Conservation (phyloP, 495 filamentous ascomycete species). For the Cercophora scortea region DNA sequence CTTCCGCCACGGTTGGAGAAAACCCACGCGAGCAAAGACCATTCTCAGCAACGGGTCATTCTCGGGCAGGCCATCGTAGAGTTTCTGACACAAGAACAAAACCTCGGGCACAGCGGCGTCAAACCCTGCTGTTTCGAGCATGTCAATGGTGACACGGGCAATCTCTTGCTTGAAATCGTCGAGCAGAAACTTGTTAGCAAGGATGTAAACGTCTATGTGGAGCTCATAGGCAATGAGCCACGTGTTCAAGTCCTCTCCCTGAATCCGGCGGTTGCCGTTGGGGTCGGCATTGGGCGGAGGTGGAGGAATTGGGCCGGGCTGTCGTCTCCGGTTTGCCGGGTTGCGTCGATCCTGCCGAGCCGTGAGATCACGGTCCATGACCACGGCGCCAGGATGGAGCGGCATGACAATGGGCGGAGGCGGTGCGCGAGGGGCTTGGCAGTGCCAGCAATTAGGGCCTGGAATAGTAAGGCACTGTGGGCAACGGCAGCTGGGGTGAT, state of each 20-base stretch:
- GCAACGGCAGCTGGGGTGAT: slow-evolving; percentile 36
- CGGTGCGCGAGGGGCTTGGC: slow-evolving; percentile 30
- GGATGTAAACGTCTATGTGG: slow-evolving; percentile 37
- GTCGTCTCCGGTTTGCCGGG: slow-evolving; percentile 4
- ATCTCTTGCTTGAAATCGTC: slow-evolving; percentile 35
- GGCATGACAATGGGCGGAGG: slow-evolving; percentile 19
- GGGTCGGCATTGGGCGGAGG: slow-evolving; percentile 2
- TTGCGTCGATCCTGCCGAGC: not conserved
- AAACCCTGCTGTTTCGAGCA: slow-evolving; percentile 37
- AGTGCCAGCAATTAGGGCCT: slow-evolving; percentile 37
- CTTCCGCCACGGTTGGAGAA: slow-evolving; percentile 32
- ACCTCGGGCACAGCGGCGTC: slow-evolving; percentile 32
- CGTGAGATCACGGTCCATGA: slow-evolving; percentile 8
- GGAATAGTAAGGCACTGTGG: slow-evolving; percentile 25
- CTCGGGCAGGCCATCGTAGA: slow-evolving; percentile 32
- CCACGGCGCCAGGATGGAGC: slow-evolving; percentile 9
- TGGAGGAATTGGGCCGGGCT: slow-evolving; percentile 3
- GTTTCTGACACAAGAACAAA: slow-evolving; percentile 27
- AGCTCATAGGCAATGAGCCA: slow-evolving; percentile 39
- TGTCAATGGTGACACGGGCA: slow-evolving; percentile 30
- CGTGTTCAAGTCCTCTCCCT: slow-evolving; percentile 32
- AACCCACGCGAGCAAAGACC: slow-evolving; percentile 37
- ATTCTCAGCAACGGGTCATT: slow-evolving; percentile 32
- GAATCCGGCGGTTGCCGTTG: slow-evolving; percentile 22
- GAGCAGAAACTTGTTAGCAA: slow-evolving; percentile 36